phyloP scores from a whole-genome alignment of 2,329 filamentous ascomycete genomes.

The Diaporthe australafricana region DNA sequence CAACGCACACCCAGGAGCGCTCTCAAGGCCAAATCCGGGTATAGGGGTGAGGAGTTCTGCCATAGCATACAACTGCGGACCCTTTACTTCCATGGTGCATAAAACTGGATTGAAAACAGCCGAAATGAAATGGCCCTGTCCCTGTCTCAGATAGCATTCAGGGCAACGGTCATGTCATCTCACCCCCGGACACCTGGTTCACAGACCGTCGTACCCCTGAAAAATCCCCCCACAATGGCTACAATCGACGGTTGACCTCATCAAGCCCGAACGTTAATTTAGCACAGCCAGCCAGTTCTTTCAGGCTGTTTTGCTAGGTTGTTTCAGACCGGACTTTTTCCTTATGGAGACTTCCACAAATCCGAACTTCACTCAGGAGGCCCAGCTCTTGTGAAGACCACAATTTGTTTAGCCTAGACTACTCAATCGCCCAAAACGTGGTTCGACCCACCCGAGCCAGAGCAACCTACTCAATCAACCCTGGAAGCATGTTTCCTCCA shows the following conservation, averaged over 20 bases:
- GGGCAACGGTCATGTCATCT: slow-evolving; percentile 2
- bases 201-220: slow-evolving; percentile 2
- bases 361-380: background rate
- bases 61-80: slow-evolving; percentile 6
- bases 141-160: slow-evolving; percentile 15
- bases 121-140: background rate
- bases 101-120: background rate
- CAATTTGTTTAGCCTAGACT: background rate
- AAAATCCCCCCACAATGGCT: background rate
- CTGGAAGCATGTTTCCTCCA: background rate
- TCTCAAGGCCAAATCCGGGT: background rate
- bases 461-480: background rate
- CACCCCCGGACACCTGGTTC: background rate
- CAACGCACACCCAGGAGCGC: background rate
- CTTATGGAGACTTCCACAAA: slow-evolving; percentile 14
- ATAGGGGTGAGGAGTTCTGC: background rate
- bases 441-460: slow-evolving; percentile 4
- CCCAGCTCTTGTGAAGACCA: background rate
- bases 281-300: slow-evolving; percentile 9
- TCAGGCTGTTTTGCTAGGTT: slow-evolving; percentile 19
- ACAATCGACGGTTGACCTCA: slow-evolving; percentile 1
- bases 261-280: slow-evolving; percentile 9
- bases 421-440: background rate
- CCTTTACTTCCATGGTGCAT: slow-evolving; percentile 10
- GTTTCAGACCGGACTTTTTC: slow-evolving; percentile 15